Evolutionary conservation across 257 asterid species (phyloP).

Genomic region (Salvia hispanica): DNA sequence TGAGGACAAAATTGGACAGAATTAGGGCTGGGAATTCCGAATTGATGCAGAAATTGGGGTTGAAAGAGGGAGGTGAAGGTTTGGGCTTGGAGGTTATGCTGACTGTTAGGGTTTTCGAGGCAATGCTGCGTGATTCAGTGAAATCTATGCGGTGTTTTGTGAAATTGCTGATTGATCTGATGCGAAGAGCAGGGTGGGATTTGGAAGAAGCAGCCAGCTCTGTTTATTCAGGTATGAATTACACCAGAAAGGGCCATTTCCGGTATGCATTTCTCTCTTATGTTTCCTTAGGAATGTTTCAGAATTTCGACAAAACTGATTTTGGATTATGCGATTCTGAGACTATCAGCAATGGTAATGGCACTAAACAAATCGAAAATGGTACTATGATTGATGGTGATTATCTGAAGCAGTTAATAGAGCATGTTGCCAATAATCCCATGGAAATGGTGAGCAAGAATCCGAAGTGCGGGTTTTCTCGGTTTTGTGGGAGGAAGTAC

Average conservation of each 20-base stretch:
- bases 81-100: conserved; percentile 52
- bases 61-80: conserved; percentile 40
- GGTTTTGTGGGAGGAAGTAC: conserved; percentile 78
- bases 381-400: conserved; percentile 21
- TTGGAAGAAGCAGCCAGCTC: conserved; percentile 75
- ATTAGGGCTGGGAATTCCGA: conserved; percentile 36
- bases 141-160: conserved; percentile 63
- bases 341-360: conserved; percentile 40
- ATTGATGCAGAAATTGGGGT: conserved; percentile 54
- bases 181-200: conserved; percentile 82
- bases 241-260: conserved; percentile 60
- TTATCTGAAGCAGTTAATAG: conserved; percentile 59
- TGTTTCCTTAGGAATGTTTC: conserved; percentile 73
- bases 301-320: conserved; percentile 64
- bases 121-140: conserved; percentile 71
- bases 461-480: conserved; percentile 67
- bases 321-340: conserved; percentile 52
- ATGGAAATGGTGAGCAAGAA: conserved; percentile 69
- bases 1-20: conserved; percentile 65
- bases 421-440: conserved; percentile 74
- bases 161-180: conserved; percentile 71
- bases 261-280: conserved; percentile 76
- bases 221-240: conserved; percentile 54
- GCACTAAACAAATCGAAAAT: conserved; percentile 27
- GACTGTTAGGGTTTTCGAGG: conserved; percentile 81